phyloP scores from a whole-genome alignment of 2,329 filamentous ascomycete species.

The Penicillium sp. region DNA sequence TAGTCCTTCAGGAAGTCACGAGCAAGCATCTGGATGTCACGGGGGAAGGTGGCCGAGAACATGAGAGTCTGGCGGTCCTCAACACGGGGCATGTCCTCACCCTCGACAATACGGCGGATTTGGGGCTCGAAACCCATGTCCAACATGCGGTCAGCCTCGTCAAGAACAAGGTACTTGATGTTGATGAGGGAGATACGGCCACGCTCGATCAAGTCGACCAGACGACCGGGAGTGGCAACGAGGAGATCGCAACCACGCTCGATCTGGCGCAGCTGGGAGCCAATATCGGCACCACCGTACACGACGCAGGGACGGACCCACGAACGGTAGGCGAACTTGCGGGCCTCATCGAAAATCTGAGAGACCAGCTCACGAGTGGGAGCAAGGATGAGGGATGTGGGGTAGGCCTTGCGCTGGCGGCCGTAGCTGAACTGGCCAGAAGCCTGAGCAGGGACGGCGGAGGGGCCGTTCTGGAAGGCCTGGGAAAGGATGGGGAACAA shows the following conservation, averaged over 20 bases:
- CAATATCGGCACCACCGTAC: conserved; percentile 98
- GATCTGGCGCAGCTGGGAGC: conserved; percentile 95
- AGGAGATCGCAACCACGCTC: conserved; percentile 96
- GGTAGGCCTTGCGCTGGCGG: conserved; percentile 96
- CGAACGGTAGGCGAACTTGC: conserved; percentile 93
- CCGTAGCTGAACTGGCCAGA: conserved; percentile 69
- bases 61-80: conserved; percentile 93
- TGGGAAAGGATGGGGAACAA: conserved; percentile 99
- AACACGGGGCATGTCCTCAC: conserved; percentile 92
- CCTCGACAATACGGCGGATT: conserved; percentile 97
- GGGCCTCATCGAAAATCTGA: conserved; percentile 95
- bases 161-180: conserved; percentile 98
- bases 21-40: conserved; percentile 98
- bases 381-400: conserved; percentile 91
- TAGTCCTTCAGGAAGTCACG: conserved; percentile 99
- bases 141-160: conserved; percentile 99
- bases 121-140: conserved; percentile 99
- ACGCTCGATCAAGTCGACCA: conserved; percentile 97
- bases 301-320: conserved; percentile 99
- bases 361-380: conserved; percentile 98
- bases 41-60: conserved; percentile 99
- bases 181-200: conserved; percentile 95
- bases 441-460: conserved; percentile 62
- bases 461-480: conserved; percentile 87
- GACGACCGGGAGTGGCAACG: conserved; percentile 93